Evolutionary conservation across 2,329 filamentous ascomycete species (phyloP), one percentile per base, ranked within the genome.

Genomic region (Epicoccum nigrum): DNA sequence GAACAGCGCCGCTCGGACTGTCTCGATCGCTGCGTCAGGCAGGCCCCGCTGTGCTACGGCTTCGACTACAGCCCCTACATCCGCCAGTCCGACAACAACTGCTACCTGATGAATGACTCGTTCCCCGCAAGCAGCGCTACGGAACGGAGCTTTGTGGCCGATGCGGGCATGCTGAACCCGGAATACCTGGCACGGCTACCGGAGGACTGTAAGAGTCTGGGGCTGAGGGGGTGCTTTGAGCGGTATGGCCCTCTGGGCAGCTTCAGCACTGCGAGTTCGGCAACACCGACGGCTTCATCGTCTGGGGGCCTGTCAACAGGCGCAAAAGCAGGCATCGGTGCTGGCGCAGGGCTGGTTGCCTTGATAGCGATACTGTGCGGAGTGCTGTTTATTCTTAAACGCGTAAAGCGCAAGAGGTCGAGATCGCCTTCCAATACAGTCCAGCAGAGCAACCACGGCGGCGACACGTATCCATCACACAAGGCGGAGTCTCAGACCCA

Each of bases 31-130:
- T 56, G 53, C 38, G 53, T 56, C 17, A 37, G 42, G 28, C 42
- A 44, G 17, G 33, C 28, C 19, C 53, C 53, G 15, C 16, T 55
- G 20, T 55, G 52, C 30, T 55, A 55, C 25, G 52, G 52, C 25
- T 51, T 53, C 34, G 53, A 53, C 11, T 53, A 49, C 39, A 45
- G 25, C 7, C 53, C 49, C 8, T 33, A 37, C n/a, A 33, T 32
- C 39, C 11, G 32, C 13, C 27, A 15, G 7, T 32, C 39, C 7
- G 13, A 41, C 8, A 25, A 32, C 9, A 55, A 46, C 49, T 55
- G 53, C 13, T 55, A 38, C 31, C 39, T 55, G 27, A 55, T 53
- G 52, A 53, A 49, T 23, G 43, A 30, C 25, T 31, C 42, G 17
- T 47, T 52, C 5, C 9, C 13, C n/a, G 43, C 30, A 27, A 34